Evolutionary conservation across 306 rosid species (phyloP).

Genomic region (Erythrophleum fordii): DNA sequence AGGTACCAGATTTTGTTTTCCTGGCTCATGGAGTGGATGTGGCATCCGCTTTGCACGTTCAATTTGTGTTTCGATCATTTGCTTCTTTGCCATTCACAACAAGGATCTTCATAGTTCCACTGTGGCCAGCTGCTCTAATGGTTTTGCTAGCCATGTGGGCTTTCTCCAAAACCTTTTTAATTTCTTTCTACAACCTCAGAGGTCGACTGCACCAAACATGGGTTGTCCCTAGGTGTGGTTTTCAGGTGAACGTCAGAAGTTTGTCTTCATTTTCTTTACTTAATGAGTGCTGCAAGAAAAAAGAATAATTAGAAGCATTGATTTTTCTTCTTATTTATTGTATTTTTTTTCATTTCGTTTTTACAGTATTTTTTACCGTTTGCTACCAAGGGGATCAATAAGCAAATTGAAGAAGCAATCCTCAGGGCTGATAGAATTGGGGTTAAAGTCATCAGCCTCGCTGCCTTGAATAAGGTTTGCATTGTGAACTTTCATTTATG

Average conservation of each 20-base stretch:
- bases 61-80: constrained; percentile 56
- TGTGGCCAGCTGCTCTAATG: constrained; percentile 39
- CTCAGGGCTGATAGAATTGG: constrained; percentile 83
- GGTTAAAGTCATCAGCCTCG: constrained; percentile 85
- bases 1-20: constrained; percentile 83
- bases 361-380: constrained; percentile 86
- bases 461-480: constrained; percentile 88
- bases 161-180: constrained; percentile 63
- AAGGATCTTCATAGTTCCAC: constrained; percentile 51
- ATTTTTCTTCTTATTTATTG: neutral
- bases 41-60: constrained; percentile 55
- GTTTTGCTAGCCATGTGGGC: constrained; percentile 69
- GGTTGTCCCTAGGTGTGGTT: constrained; percentile 86
- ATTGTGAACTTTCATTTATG: neutral
- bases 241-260: constrained; percentile 52
- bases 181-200: constrained; percentile 65
- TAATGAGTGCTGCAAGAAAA: neutral
- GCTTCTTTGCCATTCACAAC: constrained; percentile 59
- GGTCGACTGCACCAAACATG: constrained; percentile 77
- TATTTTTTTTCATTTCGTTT: neutral
- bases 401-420: constrained; percentile 80
- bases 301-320: neutral
- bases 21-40: constrained; percentile 84
- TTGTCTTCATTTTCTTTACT: neutral
- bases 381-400: constrained; percentile 77